Base-by-base conservation (phyloP, 306 rosid species). In the Trifolium dubium region DNA sequence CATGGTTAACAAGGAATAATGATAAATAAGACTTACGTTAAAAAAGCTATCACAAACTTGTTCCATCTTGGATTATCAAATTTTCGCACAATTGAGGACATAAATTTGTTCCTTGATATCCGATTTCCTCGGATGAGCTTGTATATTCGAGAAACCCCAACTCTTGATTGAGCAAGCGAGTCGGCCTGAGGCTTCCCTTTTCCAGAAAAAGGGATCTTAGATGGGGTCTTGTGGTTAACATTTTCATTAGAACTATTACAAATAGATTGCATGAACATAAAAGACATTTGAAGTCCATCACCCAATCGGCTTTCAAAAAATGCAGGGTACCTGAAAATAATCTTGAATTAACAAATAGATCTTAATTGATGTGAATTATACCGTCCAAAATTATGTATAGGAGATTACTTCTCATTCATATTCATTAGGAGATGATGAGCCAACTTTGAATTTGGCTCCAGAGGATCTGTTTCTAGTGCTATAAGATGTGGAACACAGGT, bases 261-360 rank as follows among this genome's bases (percentile, higher is more conserved):
- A 37, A 94, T 80, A 64, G 90, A 82, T 69, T 94, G 97, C 31
- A 89, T 86, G 82, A 94, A 94, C 28, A 78, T 85, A 55, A 94
- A 94, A 55, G 99, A 89, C 92, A 88, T 92, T 75, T 94, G 99
- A 81, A 94, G 99, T 76, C 99, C 99, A 85, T 94, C 99, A 72
- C 99, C 99, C 77, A 94, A 75, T 55, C 99, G 92, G 81, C 95
- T 94, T 83, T 94, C 99, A 70, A 94, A 94, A 81, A 94, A 94
- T 66, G 99, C 83, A 53, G 99, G 99, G 83, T 94, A 94, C 99
- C 99, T 94, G 86, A 71, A 88, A 79, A 77, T 50, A 83, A 47
- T 65, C 76, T 79, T 72, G 35, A 50, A 53, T 86, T 86, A 87
- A 77, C 15, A 17, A 30, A 49, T 41, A 47, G 34, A 84, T 51